Base-by-base conservation (phyloP, 2,329 filamentous ascomycete species). In the Scopulariopsis brevicaulis region DNA sequence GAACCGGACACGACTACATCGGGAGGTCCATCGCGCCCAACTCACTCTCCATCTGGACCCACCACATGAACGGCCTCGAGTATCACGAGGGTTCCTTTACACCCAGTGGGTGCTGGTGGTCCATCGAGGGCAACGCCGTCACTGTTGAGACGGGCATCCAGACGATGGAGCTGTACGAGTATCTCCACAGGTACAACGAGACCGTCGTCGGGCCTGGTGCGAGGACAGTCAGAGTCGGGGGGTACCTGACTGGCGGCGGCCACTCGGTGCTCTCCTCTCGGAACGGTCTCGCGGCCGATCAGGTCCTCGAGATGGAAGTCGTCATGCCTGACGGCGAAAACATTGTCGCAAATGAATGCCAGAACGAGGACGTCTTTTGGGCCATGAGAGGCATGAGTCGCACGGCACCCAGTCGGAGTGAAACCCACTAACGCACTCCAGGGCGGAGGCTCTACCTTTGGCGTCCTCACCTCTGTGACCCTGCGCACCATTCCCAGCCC, bases 341-440 rank as follows among this genome's bases (percentile, higher is more conserved):
- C 6, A 50, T 84, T 2, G 74, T 70, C 0, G 74, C 77, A 1
- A 83, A 79, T 54, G 77, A 78, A 46, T 73, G 76, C 12, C 71
- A 78, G 46, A 74, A 85, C 58, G 59, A 69, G 0, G 82, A 86
- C 57, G 67, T 87, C 0, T 86, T 84, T 66, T 87, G 83, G 84
- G 84, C 84, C 0, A 72, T 85, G 61, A 70, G 79, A 59, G 82
- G 83, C 10, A 76, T 81, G 68, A 67, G 74, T 71, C 0, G 4
- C 51, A 1, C 37, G 24, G 7, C 5, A 0, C 3, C 2, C 28
- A 14, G n/a, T 25, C 15, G 18, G 5, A 8, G n/a, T 0, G 52
- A 10, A 11, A 37, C 10, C 7, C 37, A 55, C 22, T 55, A 55
- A 55, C 53, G 55, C 7, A 0, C 1, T n/a, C 1, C 46, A 79